phyloP scores from a whole-genome alignment of 1,284 basidiomycete species.

The Malassezia caprae region DNA sequence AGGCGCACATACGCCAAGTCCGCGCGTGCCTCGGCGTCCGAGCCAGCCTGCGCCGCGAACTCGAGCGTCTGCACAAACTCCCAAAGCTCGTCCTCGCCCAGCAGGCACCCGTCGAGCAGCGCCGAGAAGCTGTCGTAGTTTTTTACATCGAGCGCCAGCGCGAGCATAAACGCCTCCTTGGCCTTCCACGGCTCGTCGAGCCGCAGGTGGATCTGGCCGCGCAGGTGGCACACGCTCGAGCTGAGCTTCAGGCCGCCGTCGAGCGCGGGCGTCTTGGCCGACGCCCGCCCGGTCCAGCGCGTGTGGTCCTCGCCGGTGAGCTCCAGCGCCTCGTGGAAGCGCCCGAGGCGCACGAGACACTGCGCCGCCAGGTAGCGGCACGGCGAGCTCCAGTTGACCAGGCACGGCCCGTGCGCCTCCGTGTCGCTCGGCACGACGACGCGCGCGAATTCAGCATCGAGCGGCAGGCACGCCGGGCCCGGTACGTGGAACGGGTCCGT shows the following conservation, averaged over 20 bases:
- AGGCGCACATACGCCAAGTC: constrained; percentile 80
- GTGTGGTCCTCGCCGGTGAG: constrained; percentile 63
- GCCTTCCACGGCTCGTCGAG: constrained; percentile 78
- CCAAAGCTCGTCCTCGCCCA: constrained; percentile 59
- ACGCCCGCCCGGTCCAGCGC: constrained; percentile 26
- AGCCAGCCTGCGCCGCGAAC: constrained; percentile 64
- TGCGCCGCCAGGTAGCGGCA: constrained; percentile 61
- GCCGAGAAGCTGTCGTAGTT: constrained; percentile 93
- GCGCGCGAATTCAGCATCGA: constrained; percentile 19
- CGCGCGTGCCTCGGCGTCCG: constrained; percentile 52
- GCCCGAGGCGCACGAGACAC: constrained; percentile 82
- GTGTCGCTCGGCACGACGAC: constrained; percentile 4
- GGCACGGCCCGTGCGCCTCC: constrained; percentile 21
- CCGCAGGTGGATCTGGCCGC: constrained; percentile 86
- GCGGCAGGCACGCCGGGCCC: background rate
- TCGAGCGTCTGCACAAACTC: constrained; percentile 77
- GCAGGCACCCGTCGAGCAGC: constrained; percentile 68
- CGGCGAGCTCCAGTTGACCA: constrained; percentile 36
- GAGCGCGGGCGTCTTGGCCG: constrained; percentile 28
- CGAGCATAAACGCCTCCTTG: constrained; percentile 87
- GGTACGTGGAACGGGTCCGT: constrained; percentile 5
- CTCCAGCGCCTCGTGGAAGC: constrained; percentile 83
- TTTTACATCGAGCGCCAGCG: constrained; percentile 84
- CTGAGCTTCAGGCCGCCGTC: constrained; percentile 50
- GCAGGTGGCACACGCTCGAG: constrained; percentile 66